A percentile compares a stretch with the other conserved stretches of the same genome.
Conservation (phyloP, 345 rosid species). For the Eucalyptus marginata region DNA sequence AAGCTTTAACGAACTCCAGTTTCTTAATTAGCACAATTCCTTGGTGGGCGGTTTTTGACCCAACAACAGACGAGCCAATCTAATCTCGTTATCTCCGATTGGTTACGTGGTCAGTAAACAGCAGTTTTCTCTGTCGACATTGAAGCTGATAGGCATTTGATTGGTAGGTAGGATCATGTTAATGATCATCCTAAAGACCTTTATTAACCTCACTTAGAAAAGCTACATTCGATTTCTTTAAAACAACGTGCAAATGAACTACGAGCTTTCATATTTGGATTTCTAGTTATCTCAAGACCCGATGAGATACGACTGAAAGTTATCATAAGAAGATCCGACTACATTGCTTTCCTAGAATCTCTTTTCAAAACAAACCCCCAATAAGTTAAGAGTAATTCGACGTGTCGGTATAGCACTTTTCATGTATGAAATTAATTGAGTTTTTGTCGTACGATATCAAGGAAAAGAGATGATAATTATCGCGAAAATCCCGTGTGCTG, state of each 20-base stretch:
- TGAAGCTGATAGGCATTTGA: not conserved
- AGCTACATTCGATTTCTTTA: not conserved
- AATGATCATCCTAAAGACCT: not conserved
- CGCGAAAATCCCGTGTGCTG: not conserved
- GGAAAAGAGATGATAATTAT: not conserved
- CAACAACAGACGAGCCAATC: not conserved
- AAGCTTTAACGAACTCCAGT: conserved; percentile 12
- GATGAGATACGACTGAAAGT: fast-evolving
- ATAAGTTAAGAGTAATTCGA: not conserved
- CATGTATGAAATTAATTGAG: not conserved
- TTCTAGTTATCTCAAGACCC: not conserved
- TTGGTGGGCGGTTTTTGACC: not conserved
- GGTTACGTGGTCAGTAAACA: not conserved
- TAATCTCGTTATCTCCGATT: not conserved
- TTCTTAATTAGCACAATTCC: not conserved
- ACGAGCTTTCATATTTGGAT: not conserved
- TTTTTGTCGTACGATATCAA: not conserved
- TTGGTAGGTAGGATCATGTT: not conserved
- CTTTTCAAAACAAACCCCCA: too few species aligned
- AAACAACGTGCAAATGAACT: not conserved
- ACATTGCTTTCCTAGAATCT: not conserved
- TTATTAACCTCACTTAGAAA: not conserved
- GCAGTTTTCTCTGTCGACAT: not conserved
- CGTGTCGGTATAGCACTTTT: not conserved
- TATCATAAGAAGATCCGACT: fast-evolving